These are phyloP conservation scores for Phaffomyces opuntiae DNA, from an alignment of 805 yeast species.

Conservation along the genomic window DNA sequence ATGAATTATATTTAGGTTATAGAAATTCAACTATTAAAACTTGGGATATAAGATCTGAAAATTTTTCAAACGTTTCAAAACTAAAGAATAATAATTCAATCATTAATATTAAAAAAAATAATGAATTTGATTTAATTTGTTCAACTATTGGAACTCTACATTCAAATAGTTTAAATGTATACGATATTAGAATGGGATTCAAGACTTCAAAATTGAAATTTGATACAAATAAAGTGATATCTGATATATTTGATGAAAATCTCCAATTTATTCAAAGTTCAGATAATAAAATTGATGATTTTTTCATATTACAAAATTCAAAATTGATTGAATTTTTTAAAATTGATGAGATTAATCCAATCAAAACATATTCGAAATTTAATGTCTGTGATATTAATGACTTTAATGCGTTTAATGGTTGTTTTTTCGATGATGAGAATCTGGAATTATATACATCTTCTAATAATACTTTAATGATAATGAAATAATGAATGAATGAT, in stretches of 20 bases:
- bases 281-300: not conserved
- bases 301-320: constrained; percentile 7
- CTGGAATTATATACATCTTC: constrained; percentile 2
- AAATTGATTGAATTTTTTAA: constrained; percentile 8
- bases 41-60: constrained; percentile 14
- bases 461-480: not conserved
- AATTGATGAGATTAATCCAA: constrained; percentile 1
- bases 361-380: constrained; percentile 6
- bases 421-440: not conserved
- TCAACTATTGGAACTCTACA: constrained; percentile 6
- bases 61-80: not conserved
- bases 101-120: constrained; percentile 1
- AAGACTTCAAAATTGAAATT: not conserved
- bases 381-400: not conserved
- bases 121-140: constrained; percentile 3
- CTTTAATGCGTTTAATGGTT: not conserved
- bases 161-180: constrained; percentile 6
- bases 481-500: not conserved
- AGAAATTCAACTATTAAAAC: constrained; percentile 13
- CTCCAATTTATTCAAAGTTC: not conserved
- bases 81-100: constrained; percentile 7
- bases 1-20: constrained; percentile 9
- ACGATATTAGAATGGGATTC: constrained; percentile 10
- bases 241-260: constrained; percentile 8
- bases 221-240: constrained; percentile 3